phyloP scores from a whole-genome alignment of 1,139 yeast genomes.

The Pichia sp. region DNA sequence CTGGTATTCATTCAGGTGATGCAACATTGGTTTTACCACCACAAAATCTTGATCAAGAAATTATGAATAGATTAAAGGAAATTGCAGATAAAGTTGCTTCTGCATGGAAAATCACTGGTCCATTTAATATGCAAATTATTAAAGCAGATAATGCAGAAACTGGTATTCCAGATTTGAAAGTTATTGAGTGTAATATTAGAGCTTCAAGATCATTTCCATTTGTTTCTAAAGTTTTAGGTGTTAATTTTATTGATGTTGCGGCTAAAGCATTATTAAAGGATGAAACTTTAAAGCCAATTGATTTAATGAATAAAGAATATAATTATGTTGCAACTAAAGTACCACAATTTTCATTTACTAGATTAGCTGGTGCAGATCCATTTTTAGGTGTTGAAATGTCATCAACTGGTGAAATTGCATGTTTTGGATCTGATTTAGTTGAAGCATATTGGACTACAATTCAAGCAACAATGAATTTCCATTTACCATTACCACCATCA shows the following conservation, averaged over 20 bases:
- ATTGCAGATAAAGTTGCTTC: slow-evolving; percentile 89
- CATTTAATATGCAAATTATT: slow-evolving; percentile 96
- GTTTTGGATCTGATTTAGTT: slow-evolving; percentile 75
- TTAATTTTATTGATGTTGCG: slow-evolving; percentile 90
- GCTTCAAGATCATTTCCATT: slow-evolving; percentile 99
- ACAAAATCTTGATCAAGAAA: slow-evolving; percentile 54
- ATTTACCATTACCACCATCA: slow-evolving; percentile 82
- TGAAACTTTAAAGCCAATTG: slow-evolving; percentile 61
- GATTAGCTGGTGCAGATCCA: slow-evolving; percentile 98
- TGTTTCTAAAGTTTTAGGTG: slow-evolving; percentile 92
- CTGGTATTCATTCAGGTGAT: slow-evolving; percentile 98
- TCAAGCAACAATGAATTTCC: slow-evolving; percentile 95
- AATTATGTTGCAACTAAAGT: slow-evolving; percentile 92
- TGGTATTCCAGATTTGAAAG: slow-evolving; percentile 58
- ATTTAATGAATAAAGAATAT: slow-evolving; percentile 56
- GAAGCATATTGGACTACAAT: slow-evolving; percentile 98
- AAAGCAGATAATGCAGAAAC: slow-evolving; percentile 44
- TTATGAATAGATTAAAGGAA: slow-evolving; percentile 59
- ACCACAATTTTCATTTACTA: slow-evolving; percentile 95
- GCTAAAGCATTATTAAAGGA: slow-evolving; percentile 76
- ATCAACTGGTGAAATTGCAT: slow-evolving; percentile 97
- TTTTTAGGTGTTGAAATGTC: slow-evolving; percentile 99
- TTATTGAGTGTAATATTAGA: slow-evolving; percentile 96
- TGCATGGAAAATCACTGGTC: slow-evolving; percentile 96
- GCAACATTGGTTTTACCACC: slow-evolving; percentile 95